Percentiles rank a stretch among this genome's conserved stretches.
Evolutionary conservation across 805 yeast genomes (phyloP).

Genomic region (Yarrowia keelungensis): DNA sequence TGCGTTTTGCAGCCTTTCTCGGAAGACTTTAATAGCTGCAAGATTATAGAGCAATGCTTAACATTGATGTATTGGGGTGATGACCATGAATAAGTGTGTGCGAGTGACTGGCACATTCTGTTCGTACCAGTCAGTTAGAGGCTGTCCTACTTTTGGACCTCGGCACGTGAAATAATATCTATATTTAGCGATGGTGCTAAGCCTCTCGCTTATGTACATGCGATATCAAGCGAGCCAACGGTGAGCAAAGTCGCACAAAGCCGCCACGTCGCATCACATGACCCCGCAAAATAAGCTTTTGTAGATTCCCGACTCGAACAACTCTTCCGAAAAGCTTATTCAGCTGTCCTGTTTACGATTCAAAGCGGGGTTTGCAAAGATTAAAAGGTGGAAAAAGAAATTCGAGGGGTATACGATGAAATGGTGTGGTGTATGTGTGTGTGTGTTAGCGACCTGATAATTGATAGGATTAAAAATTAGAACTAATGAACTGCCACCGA

Average conservation of each 20-base stretch:
- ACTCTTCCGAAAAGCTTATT: background rate
- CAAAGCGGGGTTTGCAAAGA: constrained; percentile 10
- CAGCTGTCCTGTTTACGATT: constrained; percentile 7
- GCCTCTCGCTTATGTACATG: constrained; percentile 27
- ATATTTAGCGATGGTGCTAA: background rate
- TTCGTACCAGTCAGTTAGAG: no score
- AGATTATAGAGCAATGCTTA: no score
- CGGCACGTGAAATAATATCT: background rate
- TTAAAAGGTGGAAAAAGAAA: constrained; percentile 4
- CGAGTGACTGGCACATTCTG: no score
- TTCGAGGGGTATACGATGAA: background rate
- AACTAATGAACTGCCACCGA: background rate
- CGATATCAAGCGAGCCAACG: constrained; percentile 32
- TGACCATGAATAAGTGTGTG: no score
- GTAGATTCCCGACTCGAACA: constrained; percentile 25
- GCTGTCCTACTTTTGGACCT: no score
- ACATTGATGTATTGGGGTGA: no score
- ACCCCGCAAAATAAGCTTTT: constrained; percentile 9
- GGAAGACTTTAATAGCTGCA: no score
- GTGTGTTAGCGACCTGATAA: no score
- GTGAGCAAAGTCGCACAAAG: background rate
- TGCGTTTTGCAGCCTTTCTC: background rate
- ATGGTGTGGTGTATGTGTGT: no score
- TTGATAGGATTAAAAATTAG: no score
- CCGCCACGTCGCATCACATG: constrained; percentile 33